Evolutionary conservation across 768 basidiomycete genomes (phyloP).

Genomic region (Leucosporidium creatinivorum): DNA sequence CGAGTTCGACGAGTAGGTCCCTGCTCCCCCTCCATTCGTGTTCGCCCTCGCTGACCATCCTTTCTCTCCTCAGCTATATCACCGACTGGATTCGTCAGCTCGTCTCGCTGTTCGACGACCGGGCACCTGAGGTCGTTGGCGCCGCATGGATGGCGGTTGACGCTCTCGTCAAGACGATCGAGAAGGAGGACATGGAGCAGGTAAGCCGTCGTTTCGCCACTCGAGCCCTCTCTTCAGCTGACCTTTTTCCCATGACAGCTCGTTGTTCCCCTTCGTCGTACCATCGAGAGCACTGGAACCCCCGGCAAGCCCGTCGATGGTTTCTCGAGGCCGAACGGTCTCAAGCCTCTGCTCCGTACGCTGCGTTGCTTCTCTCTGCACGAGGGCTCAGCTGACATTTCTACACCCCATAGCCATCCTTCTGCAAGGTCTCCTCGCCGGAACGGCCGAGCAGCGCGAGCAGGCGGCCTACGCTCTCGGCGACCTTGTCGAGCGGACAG

Average conservation of each 20-base stretch:
- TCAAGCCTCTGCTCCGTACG: slow-evolving; percentile 62
- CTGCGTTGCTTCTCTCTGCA: slow-evolving; percentile 63
- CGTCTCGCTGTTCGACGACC: slow-evolving; percentile 72
- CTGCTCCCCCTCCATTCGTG: no score
- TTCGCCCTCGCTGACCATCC: no score
- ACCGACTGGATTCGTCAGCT: slow-evolving; percentile 92
- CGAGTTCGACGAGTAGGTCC: slow-evolving; percentile 55
- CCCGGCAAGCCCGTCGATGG: slow-evolving; percentile 74
- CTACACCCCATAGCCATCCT: slow-evolving; percentile 31
- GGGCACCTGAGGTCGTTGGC: slow-evolving; percentile 50
- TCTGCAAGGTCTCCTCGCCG: slow-evolving; percentile 71
- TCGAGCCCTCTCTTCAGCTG: slow-evolving; percentile 14
- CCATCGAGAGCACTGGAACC: slow-evolving; percentile 74
- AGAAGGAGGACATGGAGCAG: slow-evolving; percentile 87
- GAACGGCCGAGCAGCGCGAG: slow-evolving; percentile 77
- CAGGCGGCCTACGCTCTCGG: slow-evolving; percentile 92
- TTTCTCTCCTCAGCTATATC: slow-evolving; percentile 50
- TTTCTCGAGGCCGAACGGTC: slow-evolving; percentile 68
- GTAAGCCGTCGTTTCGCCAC: no score
- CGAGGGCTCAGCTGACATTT: not conserved
- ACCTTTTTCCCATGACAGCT: slow-evolving; percentile 38
- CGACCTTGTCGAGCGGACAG: slow-evolving; percentile 85
- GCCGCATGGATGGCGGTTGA: slow-evolving; percentile 79
- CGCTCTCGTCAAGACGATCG: slow-evolving; percentile 75
- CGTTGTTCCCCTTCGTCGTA: slow-evolving; percentile 78